Percentiles rank a stretch among this genome's conserved stretches.
Conservation (phyloP, 345 rosid species). For the Gossypium thurberi region DNA sequence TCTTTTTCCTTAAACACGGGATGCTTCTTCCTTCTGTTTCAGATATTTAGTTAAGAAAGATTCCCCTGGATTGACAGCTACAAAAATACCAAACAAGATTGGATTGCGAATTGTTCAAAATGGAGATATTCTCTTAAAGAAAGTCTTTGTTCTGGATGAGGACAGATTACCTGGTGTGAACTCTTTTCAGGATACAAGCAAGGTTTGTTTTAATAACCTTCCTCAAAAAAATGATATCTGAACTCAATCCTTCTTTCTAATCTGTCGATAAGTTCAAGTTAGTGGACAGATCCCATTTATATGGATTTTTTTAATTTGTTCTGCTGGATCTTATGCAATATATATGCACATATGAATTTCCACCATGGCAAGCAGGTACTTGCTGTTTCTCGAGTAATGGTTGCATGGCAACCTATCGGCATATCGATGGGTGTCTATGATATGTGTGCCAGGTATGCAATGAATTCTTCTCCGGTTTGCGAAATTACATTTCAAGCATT, state of each 20-base stretch:
- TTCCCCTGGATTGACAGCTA: conserved; percentile 79
- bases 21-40: conserved; percentile 29
- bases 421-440: conserved; percentile 92
- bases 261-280: neutral
- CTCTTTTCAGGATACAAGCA: conserved; percentile 85
- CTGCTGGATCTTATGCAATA: neutral
- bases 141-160: conserved; percentile 82
- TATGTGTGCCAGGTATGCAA: conserved; percentile 84
- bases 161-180: conserved; percentile 82
- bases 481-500: neutral
- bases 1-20: neutral
- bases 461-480: neutral
- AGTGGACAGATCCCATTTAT: neutral
- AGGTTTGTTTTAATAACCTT: conserved; percentile 38
- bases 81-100: conserved; percentile 87
- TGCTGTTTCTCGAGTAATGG: conserved; percentile 92
- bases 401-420: conserved; percentile 95
- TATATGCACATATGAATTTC: conserved; percentile 5
- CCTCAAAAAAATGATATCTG: conserved; percentile 8
- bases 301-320: neutral
- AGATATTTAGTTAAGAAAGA: conserved; percentile 80
- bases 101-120: conserved; percentile 93
- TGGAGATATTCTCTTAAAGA: conserved; percentile 76
- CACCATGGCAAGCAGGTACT: conserved; percentile 46
- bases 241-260: neutral